Evolutionary conservation across 148 eudicot species (phyloP).

Genomic region (Beta vulgaris): DNA sequence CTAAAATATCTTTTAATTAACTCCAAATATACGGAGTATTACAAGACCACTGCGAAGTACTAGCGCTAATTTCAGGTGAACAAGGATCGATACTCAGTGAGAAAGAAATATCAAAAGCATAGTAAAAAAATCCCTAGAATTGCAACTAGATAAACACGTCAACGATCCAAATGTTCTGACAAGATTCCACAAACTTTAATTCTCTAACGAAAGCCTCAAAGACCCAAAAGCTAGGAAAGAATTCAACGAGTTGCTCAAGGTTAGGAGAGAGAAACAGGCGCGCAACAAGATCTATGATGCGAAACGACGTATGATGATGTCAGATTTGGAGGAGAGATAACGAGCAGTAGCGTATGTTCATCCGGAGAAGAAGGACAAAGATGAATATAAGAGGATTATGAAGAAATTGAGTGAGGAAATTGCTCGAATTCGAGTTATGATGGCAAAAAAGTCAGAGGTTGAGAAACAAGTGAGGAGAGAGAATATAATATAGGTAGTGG

Average conservation of each 20-base stretch:
- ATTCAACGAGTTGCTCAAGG: slow-evolving; percentile 56
- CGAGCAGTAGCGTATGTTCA: slow-evolving; percentile 30
- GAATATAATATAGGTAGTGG: not conserved
- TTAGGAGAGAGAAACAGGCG: slow-evolving; percentile 45
- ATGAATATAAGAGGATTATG: slow-evolving; percentile 56
- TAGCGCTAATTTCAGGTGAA: slow-evolving; percentile 64
- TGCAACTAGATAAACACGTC: slow-evolving; percentile 65
- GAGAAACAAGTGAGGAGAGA: slow-evolving; percentile 12
- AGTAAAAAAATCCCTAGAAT: slow-evolving; percentile 50
- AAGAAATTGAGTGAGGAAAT: slow-evolving; percentile 54
- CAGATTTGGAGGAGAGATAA: slow-evolving; percentile 70
- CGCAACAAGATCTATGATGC: slow-evolving; percentile 45
- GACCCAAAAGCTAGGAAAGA: slow-evolving; percentile 51
- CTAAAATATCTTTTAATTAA: no score
- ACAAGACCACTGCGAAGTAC: slow-evolving; percentile 53
- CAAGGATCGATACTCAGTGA: slow-evolving; percentile 49
- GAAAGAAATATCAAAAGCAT: slow-evolving; percentile 58
- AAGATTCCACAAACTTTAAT: slow-evolving; percentile 53
- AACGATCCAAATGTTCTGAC: slow-evolving; percentile 59
- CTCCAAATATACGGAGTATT: no score
- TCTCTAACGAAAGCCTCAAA: slow-evolving; percentile 53
- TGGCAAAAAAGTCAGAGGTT: slow-evolving; percentile 18
- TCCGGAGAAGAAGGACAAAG: slow-evolving; percentile 32
- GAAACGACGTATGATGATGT: slow-evolving; percentile 58
- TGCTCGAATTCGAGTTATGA: slow-evolving; percentile 54